phyloP scores from a whole-genome alignment of 148 eudicot genomes.

The Chenopodium quinoa region DNA sequence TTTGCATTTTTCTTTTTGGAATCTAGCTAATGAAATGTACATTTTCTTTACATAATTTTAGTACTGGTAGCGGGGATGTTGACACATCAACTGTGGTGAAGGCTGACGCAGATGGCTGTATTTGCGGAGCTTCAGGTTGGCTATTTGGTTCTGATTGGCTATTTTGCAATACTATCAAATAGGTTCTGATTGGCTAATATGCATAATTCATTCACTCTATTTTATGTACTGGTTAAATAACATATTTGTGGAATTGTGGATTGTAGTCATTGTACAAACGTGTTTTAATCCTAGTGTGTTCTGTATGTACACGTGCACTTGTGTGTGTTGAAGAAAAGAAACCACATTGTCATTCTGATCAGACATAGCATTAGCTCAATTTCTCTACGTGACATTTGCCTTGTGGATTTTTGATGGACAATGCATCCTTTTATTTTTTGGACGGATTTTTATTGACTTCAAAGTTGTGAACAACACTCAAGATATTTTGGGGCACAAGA shows the following conservation, averaged over 20 bases:
- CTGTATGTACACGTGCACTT: not conserved
- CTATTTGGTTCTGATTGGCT: constrained; percentile 3
- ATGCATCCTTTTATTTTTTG: no score
- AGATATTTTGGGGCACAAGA: no score
- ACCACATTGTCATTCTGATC: not conserved
- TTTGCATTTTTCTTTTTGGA: not conserved
- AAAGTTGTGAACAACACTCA: no score
- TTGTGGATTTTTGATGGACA: no score
- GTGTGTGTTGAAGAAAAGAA: not conserved
- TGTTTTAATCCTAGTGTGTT: not conserved
- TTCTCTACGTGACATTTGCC: no score
- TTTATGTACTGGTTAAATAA: not conserved
- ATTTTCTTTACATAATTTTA: constrained; percentile 19
- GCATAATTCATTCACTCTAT: not conserved
- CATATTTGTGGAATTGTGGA: no score
- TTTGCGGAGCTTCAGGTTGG: constrained; percentile 86
- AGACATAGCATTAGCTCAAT: no score
- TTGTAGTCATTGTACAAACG: not conserved
- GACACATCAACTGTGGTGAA: constrained; percentile 86
- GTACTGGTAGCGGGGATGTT: constrained; percentile 97
- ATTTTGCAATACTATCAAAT: not conserved
- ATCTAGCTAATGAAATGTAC: not conserved
- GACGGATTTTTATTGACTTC: no score
- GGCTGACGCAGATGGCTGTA: constrained; percentile 70
- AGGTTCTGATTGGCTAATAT: not conserved